phyloP scores from a whole-genome alignment of 2,329 filamentous ascomycete genomes.

The Talaromyces marneffei region DNA sequence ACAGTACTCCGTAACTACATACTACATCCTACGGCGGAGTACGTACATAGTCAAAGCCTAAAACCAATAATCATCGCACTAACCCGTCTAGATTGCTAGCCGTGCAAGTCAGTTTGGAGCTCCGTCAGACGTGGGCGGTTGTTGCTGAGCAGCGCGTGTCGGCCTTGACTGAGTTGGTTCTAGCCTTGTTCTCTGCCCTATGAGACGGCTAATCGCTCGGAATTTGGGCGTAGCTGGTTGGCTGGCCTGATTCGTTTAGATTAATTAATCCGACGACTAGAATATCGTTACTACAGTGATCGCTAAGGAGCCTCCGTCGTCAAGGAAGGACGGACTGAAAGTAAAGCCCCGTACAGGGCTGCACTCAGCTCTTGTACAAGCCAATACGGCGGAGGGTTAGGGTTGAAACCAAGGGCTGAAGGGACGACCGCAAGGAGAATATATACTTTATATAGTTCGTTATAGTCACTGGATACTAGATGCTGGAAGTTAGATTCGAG shows the following conservation, averaged over 20 bases:
- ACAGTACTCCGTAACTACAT: neutral
- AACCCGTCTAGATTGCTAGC: neutral
- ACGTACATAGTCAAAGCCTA: neutral
- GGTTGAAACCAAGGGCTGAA: neutral
- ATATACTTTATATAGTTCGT: neutral
- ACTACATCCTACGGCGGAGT: too few relatives aligned
- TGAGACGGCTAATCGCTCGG: neutral
- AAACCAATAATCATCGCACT: neutral
- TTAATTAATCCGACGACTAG: neutral
- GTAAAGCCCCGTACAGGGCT: neutral
- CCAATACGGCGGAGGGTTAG: neutral
- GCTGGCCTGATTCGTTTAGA: neutral
- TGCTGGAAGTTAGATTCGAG: too few relatives aligned
- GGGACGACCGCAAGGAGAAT: neutral
- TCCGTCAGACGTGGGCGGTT: neutral
- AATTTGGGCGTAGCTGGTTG: neutral
- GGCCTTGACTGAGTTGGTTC: conserved; percentile 2
- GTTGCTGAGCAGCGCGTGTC: conserved; percentile 2
- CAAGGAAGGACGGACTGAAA: neutral
- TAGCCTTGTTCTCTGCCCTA: neutral
- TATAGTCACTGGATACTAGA: too few relatives aligned
- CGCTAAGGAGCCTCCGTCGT: too few relatives aligned
- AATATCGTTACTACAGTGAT: conserved; percentile 3
- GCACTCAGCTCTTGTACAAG: neutral
- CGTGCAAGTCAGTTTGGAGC: neutral